phyloP scores from a whole-genome alignment of 2,329 filamentous ascomycete species.

The Diaporthe sp. region DNA sequence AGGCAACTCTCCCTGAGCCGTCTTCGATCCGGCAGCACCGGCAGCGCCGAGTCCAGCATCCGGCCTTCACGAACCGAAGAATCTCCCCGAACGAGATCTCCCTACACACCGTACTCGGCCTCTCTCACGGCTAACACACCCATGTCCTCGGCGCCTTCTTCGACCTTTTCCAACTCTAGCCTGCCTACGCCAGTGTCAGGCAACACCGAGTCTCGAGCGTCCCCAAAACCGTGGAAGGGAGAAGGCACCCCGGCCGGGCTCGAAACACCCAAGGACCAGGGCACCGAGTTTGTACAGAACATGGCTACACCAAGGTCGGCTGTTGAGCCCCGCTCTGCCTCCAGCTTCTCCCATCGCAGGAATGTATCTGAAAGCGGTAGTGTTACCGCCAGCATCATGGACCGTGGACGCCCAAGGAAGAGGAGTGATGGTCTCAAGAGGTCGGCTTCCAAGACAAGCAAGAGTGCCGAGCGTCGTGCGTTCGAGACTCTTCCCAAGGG shows the following conservation, averaged over 20 bases:
- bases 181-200: conserved; percentile 64
- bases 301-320: conserved; percentile 49
- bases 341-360: conserved; percentile 58
- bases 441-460: conserved; percentile 57
- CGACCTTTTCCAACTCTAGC: conserved; percentile 51
- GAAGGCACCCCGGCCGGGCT: conserved; percentile 44
- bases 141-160: conserved; percentile 54
- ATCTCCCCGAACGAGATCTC: conserved; percentile 60
- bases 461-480: conserved; percentile 66
- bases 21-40: conserved; percentile 59
- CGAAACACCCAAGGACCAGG: conserved; percentile 46
- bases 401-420: conserved; percentile 72
- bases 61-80: conserved; percentile 59
- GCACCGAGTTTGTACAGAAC: conserved; percentile 41
- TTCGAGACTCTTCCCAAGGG: conserved; percentile 74
- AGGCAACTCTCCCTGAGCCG: conserved; percentile 58
- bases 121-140: conserved; percentile 57
- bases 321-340: conserved; percentile 44
- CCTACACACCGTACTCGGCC: conserved; percentile 59
- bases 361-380: conserved; percentile 69
- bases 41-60: conserved; percentile 53
- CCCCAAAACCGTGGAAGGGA: conserved; percentile 60
- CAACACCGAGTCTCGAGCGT: conserved; percentile 57
- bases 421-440: conserved; percentile 58
- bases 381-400: conserved; percentile 69